A percentile compares a stretch with the other conserved stretches of the same genome.
phyloP scores from a whole-genome alignment of 1,139 yeast genomes.

The Nadsonia commutata region DNA sequence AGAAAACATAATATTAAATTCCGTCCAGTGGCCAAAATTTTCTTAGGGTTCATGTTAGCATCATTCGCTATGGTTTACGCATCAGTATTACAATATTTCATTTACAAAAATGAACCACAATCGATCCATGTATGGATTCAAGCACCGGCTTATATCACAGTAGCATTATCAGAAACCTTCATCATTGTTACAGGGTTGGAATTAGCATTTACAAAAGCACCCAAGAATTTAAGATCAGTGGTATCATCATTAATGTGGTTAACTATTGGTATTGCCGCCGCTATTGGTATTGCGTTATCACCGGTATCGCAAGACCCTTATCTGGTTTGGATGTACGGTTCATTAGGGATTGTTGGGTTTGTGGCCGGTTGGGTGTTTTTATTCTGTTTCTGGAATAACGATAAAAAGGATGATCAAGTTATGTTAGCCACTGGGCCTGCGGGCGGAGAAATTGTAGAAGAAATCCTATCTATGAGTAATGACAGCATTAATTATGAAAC shows the following conservation, averaged over 20 bases:
- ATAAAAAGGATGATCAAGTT: background rate
- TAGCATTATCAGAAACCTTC: conserved; percentile 57
- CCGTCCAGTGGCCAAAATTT: conserved; percentile 48
- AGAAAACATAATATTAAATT: conserved; percentile 41
- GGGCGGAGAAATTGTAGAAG: no score
- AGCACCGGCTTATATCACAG: conserved; percentile 34
- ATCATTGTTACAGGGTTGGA: conserved; percentile 56
- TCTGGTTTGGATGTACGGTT: conserved; percentile 44
- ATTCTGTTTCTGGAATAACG: background rate
- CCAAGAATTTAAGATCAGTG: conserved; percentile 51
- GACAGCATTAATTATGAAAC: no score
- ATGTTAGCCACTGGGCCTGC: background rate
- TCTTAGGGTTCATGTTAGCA: conserved; percentile 52
- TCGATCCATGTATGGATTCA: conserved; percentile 44
- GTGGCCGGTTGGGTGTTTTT: conserved; percentile 16
- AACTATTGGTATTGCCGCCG: conserved; percentile 46
- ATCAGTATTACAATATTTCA: conserved; percentile 51
- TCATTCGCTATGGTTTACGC: conserved; percentile 48
- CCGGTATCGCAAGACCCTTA: conserved; percentile 42
- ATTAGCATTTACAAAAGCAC: conserved; percentile 56
- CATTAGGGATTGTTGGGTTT: conserved; percentile 20
- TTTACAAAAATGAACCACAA: conserved; percentile 53
- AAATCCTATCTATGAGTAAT: no score
- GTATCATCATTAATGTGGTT: conserved; percentile 53
- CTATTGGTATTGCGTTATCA: conserved; percentile 39